Percentiles rank a stretch among this genome's conserved stretches.
These are phyloP conservation scores for Colletotrichum sp. DNA, from an alignment of 2,329 filamentous ascomycete genomes.

Conservation along the genomic window DNA sequence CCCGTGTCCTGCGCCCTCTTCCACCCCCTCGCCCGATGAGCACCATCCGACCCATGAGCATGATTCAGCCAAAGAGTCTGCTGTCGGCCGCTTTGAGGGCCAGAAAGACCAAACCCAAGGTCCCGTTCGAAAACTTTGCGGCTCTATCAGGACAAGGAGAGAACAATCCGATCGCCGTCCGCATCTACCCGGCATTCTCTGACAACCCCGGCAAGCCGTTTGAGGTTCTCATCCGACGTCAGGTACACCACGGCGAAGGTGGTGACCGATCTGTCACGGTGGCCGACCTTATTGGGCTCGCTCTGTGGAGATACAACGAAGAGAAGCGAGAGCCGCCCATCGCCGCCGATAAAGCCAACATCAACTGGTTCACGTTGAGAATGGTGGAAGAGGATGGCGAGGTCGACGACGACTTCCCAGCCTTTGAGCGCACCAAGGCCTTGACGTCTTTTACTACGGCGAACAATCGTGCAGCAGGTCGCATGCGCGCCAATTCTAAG, in stretches of 20 bases:
- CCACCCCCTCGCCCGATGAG: conserved; percentile 74
- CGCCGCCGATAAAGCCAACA: conserved; percentile 69
- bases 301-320: conserved; percentile 78
- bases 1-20: conserved; percentile 66
- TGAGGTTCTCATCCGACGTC: conserved; percentile 74
- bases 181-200: conserved; percentile 79
- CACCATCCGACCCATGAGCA: conserved; percentile 68
- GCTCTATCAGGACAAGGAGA: conserved; percentile 80
- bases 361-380: conserved; percentile 82
- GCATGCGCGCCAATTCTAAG: conserved; percentile 72
- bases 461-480: conserved; percentile 70
- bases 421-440: conserved; percentile 74
- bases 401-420: conserved; percentile 84
- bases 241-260: conserved; percentile 70
- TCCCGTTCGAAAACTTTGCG: conserved; percentile 80
- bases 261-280: conserved; percentile 71
- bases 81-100: conserved; percentile 76
- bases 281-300: conserved; percentile 81
- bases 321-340: conserved; percentile 75
- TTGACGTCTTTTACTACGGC: conserved; percentile 82
- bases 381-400: conserved; percentile 88
- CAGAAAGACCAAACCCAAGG: conserved; percentile 70
- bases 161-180: conserved; percentile 75
- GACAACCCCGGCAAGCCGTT: conserved; percentile 67
- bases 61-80: conserved; percentile 72